Percentiles rank a stretch among this genome's conserved stretches.
Evolutionary conservation across 2,329 filamentous ascomycete species (phyloP).

Genomic region (Pyrenophora tritici-repentis): DNA sequence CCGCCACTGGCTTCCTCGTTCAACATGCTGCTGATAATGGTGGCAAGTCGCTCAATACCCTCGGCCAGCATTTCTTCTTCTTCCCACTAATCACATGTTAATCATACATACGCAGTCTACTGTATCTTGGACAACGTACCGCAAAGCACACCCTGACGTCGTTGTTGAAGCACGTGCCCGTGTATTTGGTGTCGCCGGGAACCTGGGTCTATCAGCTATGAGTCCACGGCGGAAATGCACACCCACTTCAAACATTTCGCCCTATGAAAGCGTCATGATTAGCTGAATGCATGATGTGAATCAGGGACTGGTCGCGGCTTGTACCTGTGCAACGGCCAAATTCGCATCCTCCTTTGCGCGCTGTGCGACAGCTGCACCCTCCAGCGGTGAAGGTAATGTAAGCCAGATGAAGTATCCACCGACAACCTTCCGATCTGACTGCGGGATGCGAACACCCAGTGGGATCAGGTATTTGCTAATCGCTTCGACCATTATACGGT

Average conservation of each 20-base stretch:
- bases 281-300: constrained; percentile 18
- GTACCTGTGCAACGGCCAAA: constrained; percentile 64
- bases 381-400: constrained; percentile 60
- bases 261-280: constrained; percentile 51
- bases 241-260: constrained; percentile 66
- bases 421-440: constrained; percentile 57
- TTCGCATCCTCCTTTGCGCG: constrained; percentile 66
- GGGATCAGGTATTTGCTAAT: constrained; percentile 66
- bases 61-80: constrained; percentile 68
- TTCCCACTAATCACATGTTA: constrained; percentile 56
- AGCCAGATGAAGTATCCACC: constrained; percentile 92
- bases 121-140: constrained; percentile 13
- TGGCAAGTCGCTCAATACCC: constrained; percentile 67
- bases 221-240: constrained; percentile 46
- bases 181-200: constrained; percentile 53
- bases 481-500: constrained; percentile 61
- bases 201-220: constrained; percentile 36
- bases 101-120: not conserved
- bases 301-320: constrained; percentile 3
- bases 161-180: constrained; percentile 59
- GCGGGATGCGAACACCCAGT: constrained; percentile 60
- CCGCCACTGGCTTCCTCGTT: constrained; percentile 30
- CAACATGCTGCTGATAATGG: constrained; percentile 52
- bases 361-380: constrained; percentile 61
- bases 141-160: constrained; percentile 50